Base-by-base conservation (phyloP, 2,329 filamentous ascomycete species). In the Calonectria fujianensis region DNA sequence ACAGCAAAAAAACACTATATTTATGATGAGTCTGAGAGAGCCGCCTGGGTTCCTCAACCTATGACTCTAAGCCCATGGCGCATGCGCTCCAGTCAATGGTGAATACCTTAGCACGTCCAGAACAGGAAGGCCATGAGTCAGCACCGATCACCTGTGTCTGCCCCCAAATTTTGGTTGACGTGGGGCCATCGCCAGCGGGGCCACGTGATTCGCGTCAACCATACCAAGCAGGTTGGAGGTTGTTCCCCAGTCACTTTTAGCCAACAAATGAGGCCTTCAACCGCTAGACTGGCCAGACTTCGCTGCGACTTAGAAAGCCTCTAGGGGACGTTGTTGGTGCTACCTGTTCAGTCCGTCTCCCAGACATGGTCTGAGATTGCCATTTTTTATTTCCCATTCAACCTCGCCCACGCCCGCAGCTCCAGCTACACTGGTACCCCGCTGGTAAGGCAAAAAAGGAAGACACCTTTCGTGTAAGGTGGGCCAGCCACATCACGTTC, bases 381-480 rank as follows among this genome's bases (percentile, higher is more conserved):
- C 16, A 18, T 41, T 35, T 39, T 57, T 18, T 24, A 29, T 64
- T 45, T 52, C 50, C 27, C 16, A 39, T 61, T 41, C 39, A 50
- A 24, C 66, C 70, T 72, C 59, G 32, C 66, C 45, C 52, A 66
- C 48, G 35, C 48, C 50, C 32, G 32, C 48, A 32, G 51, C 51
- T 39, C 39, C 61, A 31, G 16, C 27, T 48, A 63, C 24, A 54
- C 61, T 74, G 68, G 41, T 63, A 75, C 54, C 51, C 52, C 65
- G 72, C 54, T 68, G 54, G 69, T 35, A 71, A 72, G 72, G 65
- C 75, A 48, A 24, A 48, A 48, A 13, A 48, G 45, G 73, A 76
- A 80, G 79, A 80, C 79, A 80, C 73, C 75, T 80, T 76, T 73
- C 76, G 72, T 67, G 57, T 69, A 67, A 71, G 70, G 59, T 64